These are phyloP conservation scores for Aspergillus japonicus DNA, from an alignment of 2,329 filamentous ascomycete genomes.

Conservation along the genomic window DNA sequence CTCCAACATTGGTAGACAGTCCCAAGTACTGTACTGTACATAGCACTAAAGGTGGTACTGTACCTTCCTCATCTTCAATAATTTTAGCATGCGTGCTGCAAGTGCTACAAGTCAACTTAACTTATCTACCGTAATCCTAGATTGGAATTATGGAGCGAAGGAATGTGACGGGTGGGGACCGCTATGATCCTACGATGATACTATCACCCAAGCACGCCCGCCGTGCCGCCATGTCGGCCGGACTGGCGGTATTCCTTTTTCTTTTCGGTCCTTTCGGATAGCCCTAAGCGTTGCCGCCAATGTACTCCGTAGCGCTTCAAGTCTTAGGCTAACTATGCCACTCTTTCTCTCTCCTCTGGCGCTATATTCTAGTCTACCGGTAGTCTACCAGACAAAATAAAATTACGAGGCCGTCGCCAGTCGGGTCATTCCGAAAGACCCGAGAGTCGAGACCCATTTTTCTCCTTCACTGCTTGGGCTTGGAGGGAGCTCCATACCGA, in stretches of 20 bases:
- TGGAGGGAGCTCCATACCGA: not conserved
- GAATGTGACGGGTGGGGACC: not conserved
- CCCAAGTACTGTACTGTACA: no score
- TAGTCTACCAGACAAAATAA: no score
- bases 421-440: not conserved
- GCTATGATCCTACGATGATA: not conserved
- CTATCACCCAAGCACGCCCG: not conserved
- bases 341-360: no score
- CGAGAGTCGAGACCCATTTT: not conserved
- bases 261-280: not conserved
- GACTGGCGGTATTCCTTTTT: no score
- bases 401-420: not conserved
- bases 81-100: not conserved
- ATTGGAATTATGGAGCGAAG: not conserved
- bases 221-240: not conserved
- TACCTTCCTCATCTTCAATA: no score
- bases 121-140: not conserved
- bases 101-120: not conserved
- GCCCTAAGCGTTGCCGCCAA: not conserved
- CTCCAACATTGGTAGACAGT: no score
- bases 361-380: not conserved
- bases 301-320: not conserved
- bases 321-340: no score
- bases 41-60: no score
- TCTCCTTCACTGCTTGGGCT: not conserved